Conservation (phyloP, 306 rosid genomes). For the Vicia villosa region DNA sequence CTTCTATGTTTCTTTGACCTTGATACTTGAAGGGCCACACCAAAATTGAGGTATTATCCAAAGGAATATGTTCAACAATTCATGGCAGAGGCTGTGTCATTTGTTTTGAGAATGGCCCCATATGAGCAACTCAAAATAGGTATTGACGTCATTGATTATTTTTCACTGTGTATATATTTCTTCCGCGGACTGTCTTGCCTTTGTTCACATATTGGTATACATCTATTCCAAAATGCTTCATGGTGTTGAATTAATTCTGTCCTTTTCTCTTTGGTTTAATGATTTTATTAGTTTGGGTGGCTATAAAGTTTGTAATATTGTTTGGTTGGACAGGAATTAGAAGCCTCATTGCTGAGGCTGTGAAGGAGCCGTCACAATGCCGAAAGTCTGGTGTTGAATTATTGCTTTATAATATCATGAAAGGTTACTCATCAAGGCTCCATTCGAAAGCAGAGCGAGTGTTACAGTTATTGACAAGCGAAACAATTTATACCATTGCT, state of each 20-base stretch:
- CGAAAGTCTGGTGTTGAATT: conserved; percentile 61
- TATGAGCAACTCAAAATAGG: conserved; percentile 75
- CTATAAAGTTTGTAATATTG: not conserved
- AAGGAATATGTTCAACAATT: conserved; percentile 77
- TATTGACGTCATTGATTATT: conserved; percentile 29
- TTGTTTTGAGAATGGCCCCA: conserved; percentile 77
- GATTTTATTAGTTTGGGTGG: too few species aligned
- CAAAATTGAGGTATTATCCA: conserved; percentile 71
- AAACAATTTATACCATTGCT: conserved; percentile 48
- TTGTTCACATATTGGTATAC: not conserved
- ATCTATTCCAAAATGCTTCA: not conserved
- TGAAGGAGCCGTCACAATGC: conserved; percentile 56
- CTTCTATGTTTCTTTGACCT: too few species aligned
- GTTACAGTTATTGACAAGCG: conserved; percentile 55
- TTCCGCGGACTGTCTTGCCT: not conserved
- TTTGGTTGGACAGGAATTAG: conserved; percentile 41
- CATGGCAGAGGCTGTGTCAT: conserved; percentile 90
- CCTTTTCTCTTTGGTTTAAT: too few species aligned
- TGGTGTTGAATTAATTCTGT: too few species aligned
- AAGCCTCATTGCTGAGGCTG: conserved; percentile 58
- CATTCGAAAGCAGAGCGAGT: conserved; percentile 87
- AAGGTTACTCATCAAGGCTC: conserved; percentile 73
- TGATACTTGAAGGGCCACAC: conserved; percentile 82
- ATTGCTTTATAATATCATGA: conserved; percentile 65
- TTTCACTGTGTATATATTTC: not conserved